Evolutionary conservation across 768 basidiomycete genomes (phyloP).

Genomic region (Suillus decipiens): DNA sequence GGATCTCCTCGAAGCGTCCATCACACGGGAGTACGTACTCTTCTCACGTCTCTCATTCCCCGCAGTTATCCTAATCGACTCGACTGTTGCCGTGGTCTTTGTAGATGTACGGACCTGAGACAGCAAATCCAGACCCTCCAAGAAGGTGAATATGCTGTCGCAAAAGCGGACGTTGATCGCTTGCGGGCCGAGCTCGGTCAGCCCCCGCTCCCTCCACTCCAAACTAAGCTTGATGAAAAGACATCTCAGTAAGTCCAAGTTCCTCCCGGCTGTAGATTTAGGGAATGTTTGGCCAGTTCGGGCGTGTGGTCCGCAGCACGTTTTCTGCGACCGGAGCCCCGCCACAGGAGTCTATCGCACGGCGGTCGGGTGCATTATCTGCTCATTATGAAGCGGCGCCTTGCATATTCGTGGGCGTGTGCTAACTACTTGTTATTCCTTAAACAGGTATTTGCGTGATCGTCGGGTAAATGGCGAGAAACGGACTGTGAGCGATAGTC

Average conservation of each 20-base stretch:
- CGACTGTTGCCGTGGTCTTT: background rate
- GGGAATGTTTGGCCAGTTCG: background rate
- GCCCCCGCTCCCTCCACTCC: constrained; percentile 68
- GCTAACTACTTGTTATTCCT: constrained; percentile 11
- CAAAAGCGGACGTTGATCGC: constrained; percentile 77
- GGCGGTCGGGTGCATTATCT: background rate
- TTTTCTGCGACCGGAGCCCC: background rate
- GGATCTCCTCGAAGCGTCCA: constrained; percentile 66
- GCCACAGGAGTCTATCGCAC: background rate
- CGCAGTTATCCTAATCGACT: constrained; percentile 2
- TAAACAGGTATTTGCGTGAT: constrained; percentile 58
- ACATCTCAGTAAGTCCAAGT: constrained; percentile 45
- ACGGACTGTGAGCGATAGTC: constrained; percentile 27
- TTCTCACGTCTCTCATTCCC: constrained; percentile 12
- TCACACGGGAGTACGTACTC: constrained; percentile 64
- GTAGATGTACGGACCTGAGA: constrained; percentile 67
- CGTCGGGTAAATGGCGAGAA: constrained; percentile 56
- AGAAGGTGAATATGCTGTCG: constrained; percentile 73
- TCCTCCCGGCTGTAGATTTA: constrained; percentile 11
- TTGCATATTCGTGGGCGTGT: constrained; percentile 13
- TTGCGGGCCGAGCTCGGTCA: constrained; percentile 78
- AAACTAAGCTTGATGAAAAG: constrained; percentile 74
- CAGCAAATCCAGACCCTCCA: constrained; percentile 65
- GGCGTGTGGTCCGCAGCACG: constrained; percentile 5
- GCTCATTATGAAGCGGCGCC: background rate